Evolutionary conservation across 768 basidiomycete genomes (phyloP).

Genomic region (Amanita inopinata): DNA sequence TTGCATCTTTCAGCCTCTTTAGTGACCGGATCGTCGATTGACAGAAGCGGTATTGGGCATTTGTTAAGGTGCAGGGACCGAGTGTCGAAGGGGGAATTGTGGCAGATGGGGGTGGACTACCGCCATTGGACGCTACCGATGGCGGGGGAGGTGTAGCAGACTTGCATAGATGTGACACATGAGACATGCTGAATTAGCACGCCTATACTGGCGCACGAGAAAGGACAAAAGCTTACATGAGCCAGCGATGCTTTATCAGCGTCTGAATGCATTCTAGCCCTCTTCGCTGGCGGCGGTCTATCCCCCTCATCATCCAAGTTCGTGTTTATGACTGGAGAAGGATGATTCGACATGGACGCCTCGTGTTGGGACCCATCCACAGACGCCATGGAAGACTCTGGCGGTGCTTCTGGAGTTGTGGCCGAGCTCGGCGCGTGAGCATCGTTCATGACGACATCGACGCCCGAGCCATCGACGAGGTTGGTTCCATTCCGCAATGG

Average conservation of each 20-base stretch:
- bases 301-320: conserved; percentile 44
- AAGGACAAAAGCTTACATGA: conserved; percentile 46
- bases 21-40: conserved; percentile 67
- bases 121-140: conserved; percentile 32
- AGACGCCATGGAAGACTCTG: conserved; percentile 30
- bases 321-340: conserved; percentile 24
- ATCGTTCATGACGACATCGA: conserved; percentile 34
- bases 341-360: conserved; percentile 16
- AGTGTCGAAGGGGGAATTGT: conserved; percentile 14
- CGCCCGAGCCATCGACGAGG: conserved; percentile 17
- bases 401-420: conserved; percentile 28
- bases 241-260: conserved; percentile 64
- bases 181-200: conserved; percentile 37
- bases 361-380: conserved; percentile 16
- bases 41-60: conserved; percentile 72
- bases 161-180: conserved; percentile 33
- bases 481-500: conserved; percentile 22
- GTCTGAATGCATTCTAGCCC: conserved; percentile 68
- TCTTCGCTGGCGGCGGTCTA: conserved; percentile 74
- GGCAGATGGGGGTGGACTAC: conserved; percentile 23
- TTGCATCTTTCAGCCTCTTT: conserved; percentile 80
- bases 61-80: conserved; percentile 39
- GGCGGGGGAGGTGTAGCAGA: conserved; percentile 68
- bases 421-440: conserved; percentile 27
- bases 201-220: conserved; percentile 42